These are phyloP conservation scores for Verticillium nubilum DNA, from an alignment of 2,329 filamentous ascomycete species.

Conservation along the genomic window DNA sequence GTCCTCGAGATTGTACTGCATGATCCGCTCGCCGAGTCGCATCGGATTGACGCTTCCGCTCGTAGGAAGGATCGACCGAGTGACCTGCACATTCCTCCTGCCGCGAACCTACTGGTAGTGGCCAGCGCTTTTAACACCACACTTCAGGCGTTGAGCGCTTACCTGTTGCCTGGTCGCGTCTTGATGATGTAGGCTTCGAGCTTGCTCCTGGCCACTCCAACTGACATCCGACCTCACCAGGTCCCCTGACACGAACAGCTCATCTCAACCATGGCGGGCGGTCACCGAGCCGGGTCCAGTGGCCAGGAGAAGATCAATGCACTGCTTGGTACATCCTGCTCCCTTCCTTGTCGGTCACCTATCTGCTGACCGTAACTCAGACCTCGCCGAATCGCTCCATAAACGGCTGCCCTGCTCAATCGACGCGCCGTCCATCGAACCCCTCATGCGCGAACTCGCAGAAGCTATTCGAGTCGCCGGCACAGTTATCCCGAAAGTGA, in stretches of 20 bases:
- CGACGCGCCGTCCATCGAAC: conserved; percentile 12
- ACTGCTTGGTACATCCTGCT: background rate
- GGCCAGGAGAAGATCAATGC: background rate
- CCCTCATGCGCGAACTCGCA: conserved; percentile 22
- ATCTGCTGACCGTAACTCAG: background rate
- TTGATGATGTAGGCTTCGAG: too few species aligned
- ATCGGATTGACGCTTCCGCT: too few species aligned
- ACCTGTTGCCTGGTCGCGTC: too few species aligned
- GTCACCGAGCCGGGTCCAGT: background rate
- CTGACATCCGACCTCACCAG: background rate
- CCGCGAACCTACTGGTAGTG: too few species aligned
- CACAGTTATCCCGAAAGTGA: background rate
- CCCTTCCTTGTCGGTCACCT: background rate
- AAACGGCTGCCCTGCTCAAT: conserved; percentile 9
- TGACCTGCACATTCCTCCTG: too few species aligned
- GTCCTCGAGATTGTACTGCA: too few species aligned
- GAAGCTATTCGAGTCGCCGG: conserved; percentile 8
- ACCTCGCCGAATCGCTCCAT: conserved; percentile 6
- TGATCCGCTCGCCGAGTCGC: too few species aligned
- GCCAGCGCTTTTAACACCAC: too few species aligned
- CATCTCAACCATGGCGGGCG: background rate
- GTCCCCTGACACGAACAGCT: background rate
- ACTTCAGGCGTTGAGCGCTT: too few species aligned
- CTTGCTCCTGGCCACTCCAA: too few species aligned
- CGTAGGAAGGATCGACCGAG: too few species aligned